Evolutionary conservation across 169 alveolate species (phyloP).

Genomic region (Amoebophrya sp.): DNA sequence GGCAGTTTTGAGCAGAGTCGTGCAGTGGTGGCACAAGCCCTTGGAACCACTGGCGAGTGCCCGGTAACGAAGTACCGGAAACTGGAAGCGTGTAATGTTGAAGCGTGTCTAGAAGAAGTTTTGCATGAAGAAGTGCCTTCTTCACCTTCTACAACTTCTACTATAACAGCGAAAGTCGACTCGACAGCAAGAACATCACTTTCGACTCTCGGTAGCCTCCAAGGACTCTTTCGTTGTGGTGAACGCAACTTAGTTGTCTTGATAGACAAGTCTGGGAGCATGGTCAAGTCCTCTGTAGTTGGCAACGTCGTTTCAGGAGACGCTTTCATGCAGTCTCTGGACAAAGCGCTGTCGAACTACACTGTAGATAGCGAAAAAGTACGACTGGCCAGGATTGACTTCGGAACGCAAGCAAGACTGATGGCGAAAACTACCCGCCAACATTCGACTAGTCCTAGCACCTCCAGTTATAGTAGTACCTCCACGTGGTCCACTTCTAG

Average conservation of each 20-base stretch:
- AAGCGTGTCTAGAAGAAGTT: no score
- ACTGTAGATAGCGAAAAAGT: no score
- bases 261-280: not conserved
- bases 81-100: not conserved
- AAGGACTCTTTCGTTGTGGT: not conserved
- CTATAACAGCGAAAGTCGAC: not conserved
- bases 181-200: not conserved
- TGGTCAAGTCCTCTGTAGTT: no score
- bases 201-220: no score
- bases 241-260: not conserved
- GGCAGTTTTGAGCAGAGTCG: not conserved
- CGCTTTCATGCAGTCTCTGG: no score
- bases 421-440: no score
- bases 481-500: not conserved
- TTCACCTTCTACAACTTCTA: not conserved
- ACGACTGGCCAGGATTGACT: no score
- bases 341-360: no score
- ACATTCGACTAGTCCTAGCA: no score
- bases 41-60: not conserved
- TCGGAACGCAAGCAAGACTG: no score
- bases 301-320: no score
- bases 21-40: not conserved
- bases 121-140: not conserved
- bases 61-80: not conserved
- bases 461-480: not conserved